phyloP scores from a whole-genome alignment of 2,329 filamentous ascomycete species.

The Apiospora malaysiana region DNA sequence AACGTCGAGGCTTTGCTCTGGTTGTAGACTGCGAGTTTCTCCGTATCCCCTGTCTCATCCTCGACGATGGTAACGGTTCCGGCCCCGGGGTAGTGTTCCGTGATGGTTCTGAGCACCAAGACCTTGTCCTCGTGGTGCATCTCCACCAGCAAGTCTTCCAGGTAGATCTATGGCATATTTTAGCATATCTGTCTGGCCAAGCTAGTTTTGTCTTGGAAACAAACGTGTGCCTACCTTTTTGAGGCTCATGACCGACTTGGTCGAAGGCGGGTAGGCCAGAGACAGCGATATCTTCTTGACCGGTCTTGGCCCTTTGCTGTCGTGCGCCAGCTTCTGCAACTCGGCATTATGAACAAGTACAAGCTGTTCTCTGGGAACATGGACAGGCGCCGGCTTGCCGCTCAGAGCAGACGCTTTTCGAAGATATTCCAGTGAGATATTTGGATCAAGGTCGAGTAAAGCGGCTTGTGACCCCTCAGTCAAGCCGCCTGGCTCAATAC shows the following conservation, averaged over 20 bases:
- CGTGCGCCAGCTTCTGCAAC: slow-evolving; percentile 25
- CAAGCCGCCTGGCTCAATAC: slow-evolving; percentile 3
- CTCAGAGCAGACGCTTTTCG: slow-evolving; percentile 30
- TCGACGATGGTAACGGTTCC: slow-evolving; percentile 44
- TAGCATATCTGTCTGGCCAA: not conserved
- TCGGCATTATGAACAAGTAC: slow-evolving; percentile 30
- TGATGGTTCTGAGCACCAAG: slow-evolving; percentile 39
- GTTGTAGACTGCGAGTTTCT: slow-evolving; percentile 47
- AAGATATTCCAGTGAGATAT: slow-evolving; percentile 31
- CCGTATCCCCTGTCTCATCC: slow-evolving; percentile 43
- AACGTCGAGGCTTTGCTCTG: slow-evolving; percentile 40
- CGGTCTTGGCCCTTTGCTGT: slow-evolving; percentile 29
- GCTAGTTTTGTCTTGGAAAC: not conserved
- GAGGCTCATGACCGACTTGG: slow-evolving; percentile 24
- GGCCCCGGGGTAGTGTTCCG: slow-evolving; percentile 40
- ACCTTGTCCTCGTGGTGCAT: slow-evolving; percentile 42
- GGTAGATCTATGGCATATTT: slow-evolving; percentile 32
- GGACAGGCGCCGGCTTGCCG: slow-evolving; percentile 29
- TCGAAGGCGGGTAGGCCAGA: slow-evolving; percentile 31
- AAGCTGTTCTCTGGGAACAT: slow-evolving; percentile 25
- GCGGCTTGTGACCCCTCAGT: slow-evolving; percentile 14
- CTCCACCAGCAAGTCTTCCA: slow-evolving; percentile 39
- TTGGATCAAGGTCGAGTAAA: slow-evolving; percentile 31
- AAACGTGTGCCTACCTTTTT: slow-evolving; percentile 23
- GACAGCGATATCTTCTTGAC: slow-evolving; percentile 34